Evolutionary conservation across 2,329 filamentous ascomycete species (phyloP).

Genomic region (Ophiostoma perfectum): DNA sequence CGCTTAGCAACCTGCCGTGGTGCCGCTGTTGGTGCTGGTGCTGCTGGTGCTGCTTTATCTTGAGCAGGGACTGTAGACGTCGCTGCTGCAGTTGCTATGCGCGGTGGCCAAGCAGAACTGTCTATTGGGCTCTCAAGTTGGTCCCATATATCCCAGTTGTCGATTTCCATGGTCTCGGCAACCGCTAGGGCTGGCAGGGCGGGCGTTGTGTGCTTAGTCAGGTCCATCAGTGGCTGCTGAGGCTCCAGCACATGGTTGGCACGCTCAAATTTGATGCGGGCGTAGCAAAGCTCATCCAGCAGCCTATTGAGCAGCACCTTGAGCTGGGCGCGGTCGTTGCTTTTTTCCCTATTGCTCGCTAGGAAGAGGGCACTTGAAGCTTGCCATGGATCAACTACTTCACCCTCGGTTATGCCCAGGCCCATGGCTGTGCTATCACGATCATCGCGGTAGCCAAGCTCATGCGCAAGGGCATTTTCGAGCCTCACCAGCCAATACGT

Average conservation of each 20-base stretch:
- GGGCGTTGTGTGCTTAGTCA: no score
- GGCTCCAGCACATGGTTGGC: background rate
- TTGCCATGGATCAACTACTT: background rate
- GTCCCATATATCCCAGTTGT: background rate
- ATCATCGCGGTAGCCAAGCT: slow-evolving; percentile 24
- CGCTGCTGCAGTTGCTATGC: no score
- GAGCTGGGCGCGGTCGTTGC: slow-evolving; percentile 17
- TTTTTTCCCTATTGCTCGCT: background rate
- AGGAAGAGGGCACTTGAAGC: background rate
- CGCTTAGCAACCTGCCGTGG: no score
- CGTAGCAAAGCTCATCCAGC: slow-evolving; percentile 22
- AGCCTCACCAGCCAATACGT: slow-evolving; percentile 21
- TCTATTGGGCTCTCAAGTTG: no score
- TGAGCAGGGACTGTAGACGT: no score
- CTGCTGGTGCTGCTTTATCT: no score
- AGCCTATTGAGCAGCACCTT: slow-evolving; percentile 18
- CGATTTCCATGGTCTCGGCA: background rate
- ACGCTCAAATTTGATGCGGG: slow-evolving; percentile 13
- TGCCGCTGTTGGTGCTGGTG: no score
- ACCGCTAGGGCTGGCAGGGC: no score
- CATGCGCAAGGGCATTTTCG: slow-evolving; percentile 21
- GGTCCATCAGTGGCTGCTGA: background rate
- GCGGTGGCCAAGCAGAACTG: no score
- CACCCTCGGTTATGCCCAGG: no score
- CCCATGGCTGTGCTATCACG: background rate